Conservation (phyloP, 2,329 filamentous ascomycete species). For the Aspergillus terreus region DNA sequence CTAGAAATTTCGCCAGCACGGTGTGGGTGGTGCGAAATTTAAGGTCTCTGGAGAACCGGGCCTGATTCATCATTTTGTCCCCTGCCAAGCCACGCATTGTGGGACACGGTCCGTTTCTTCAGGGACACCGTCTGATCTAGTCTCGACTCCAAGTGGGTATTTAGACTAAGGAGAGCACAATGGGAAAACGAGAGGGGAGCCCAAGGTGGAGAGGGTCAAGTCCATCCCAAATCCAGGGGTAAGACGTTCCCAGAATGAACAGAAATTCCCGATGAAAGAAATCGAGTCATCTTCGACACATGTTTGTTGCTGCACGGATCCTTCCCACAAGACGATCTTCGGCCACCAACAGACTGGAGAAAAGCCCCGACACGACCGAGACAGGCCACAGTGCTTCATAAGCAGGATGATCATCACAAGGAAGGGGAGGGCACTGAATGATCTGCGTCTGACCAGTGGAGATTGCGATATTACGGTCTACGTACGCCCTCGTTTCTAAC, state of each 20-base stretch:
- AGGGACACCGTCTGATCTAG: slow-evolving; percentile 19
- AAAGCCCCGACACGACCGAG: not conserved
- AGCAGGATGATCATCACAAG: slow-evolving; percentile 3
- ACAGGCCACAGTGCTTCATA: not conserved
- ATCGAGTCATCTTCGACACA: not conserved
- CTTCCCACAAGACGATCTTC: not conserved
- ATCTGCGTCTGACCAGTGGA: slow-evolving; percentile 3
- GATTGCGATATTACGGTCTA: not conserved
- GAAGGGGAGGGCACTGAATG: not conserved
- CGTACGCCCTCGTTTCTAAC: not conserved
- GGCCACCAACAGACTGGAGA: too few relatives aligned
- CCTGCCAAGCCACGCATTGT: slow-evolving; percentile 23
- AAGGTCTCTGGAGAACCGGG: not conserved
- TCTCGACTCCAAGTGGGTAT: slow-evolving; percentile 16
- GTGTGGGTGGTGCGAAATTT: not conserved
- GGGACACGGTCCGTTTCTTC: slow-evolving; percentile 20
- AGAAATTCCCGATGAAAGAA: not conserved
- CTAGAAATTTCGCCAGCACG: slow-evolving; percentile 23
- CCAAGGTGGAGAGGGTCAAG: not conserved
- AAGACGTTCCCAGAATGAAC: too few relatives aligned
- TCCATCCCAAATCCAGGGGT: not conserved
- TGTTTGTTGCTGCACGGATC: not conserved
- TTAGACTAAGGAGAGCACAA: slow-evolving; percentile 1
- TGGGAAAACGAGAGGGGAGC: slow-evolving; percentile 8
- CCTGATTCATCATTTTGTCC: slow-evolving; percentile 15